Evolutionary conservation across 768 basidiomycete genomes (phyloP).

Genomic region (Grammothele lineata): DNA sequence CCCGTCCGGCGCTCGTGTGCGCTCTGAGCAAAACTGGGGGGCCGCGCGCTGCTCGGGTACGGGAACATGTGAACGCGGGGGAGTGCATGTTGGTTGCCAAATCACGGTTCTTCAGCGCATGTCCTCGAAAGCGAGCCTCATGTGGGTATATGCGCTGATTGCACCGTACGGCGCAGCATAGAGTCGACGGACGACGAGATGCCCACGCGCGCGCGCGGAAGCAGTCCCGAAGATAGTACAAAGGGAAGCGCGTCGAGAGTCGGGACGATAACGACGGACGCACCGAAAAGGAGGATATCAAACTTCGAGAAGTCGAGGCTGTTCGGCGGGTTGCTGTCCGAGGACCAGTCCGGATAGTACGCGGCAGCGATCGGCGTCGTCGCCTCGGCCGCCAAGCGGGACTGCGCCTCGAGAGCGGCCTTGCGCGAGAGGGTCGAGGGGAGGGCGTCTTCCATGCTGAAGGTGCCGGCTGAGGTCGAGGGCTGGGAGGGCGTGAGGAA

Average conservation of each 20-base stretch:
- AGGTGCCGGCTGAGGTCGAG: constrained; percentile 19
- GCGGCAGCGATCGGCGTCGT: constrained; percentile 36
- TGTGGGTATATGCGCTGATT: too few relatives aligned
- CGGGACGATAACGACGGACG: constrained; percentile 10
- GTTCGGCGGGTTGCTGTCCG: constrained; percentile 46
- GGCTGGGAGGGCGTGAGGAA: constrained; percentile 34
- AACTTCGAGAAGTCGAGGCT: constrained; percentile 59
- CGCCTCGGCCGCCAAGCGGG: constrained; percentile 22
- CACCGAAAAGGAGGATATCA: constrained; percentile 65
- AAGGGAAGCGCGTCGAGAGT: too few relatives aligned
- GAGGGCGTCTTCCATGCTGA: constrained; percentile 42
- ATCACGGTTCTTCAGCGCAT: too few relatives aligned
- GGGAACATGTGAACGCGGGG: too few relatives aligned
- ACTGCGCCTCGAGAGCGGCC: constrained; percentile 24
- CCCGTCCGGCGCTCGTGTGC: too few relatives aligned
- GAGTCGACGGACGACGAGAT: too few relatives aligned
- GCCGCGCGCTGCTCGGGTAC: too few relatives aligned
- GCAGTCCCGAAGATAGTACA: too few relatives aligned
- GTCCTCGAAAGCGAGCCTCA: too few relatives aligned
- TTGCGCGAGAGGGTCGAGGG: constrained; percentile 43
- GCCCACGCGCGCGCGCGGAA: background rate
- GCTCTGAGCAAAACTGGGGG: too few relatives aligned
- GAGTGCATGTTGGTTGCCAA: too few relatives aligned
- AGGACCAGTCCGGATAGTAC: constrained; percentile 52
- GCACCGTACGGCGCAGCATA: too few relatives aligned